phyloP scores from a whole-genome alignment of 2,329 filamentous ascomycete species.

The Pseudogymnoascus pannorum region DNA sequence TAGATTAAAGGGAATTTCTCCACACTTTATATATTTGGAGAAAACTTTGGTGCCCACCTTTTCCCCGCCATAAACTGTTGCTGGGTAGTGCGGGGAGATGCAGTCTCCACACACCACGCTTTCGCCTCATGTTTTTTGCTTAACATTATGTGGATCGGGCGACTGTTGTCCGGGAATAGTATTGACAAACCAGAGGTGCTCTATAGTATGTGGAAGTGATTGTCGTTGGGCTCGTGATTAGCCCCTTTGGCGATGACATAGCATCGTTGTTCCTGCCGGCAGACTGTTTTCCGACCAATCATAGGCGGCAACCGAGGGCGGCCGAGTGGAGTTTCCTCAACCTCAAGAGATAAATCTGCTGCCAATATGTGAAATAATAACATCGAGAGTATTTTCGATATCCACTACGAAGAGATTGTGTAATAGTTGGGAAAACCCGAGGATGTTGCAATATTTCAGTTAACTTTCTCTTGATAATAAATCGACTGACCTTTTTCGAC shows the following conservation, averaged over 20 bases:
- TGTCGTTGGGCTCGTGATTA: not conserved
- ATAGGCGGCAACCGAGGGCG: not conserved
- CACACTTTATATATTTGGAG: not conserved
- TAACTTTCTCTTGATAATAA: not conserved
- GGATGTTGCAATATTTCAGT: not conserved
- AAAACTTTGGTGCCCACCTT: conserved; percentile 3
- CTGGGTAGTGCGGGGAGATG: conserved; percentile 5
- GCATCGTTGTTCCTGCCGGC: not conserved
- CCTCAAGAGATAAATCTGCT: not conserved
- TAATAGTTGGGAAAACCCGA: not conserved
- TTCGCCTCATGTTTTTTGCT: not conserved
- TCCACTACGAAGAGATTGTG: not conserved
- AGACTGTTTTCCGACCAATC: conserved; percentile 3
- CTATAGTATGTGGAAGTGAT: not conserved
- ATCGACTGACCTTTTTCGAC: not conserved
- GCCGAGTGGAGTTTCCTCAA: not conserved
- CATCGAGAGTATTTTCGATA: not conserved
- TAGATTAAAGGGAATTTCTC: conserved; percentile 1
- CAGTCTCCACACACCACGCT: not conserved
- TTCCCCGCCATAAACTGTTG: not conserved
- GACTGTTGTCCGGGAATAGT: conserved; percentile 1
- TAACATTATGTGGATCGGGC: conserved; percentile 5
- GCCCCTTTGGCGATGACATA: not conserved
- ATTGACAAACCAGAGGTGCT: not conserved
- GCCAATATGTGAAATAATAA: not conserved